These are phyloP conservation scores for Ganoderma leucocontextum DNA, from an alignment of 1,284 basidiomycete species.

Conservation along the genomic window DNA sequence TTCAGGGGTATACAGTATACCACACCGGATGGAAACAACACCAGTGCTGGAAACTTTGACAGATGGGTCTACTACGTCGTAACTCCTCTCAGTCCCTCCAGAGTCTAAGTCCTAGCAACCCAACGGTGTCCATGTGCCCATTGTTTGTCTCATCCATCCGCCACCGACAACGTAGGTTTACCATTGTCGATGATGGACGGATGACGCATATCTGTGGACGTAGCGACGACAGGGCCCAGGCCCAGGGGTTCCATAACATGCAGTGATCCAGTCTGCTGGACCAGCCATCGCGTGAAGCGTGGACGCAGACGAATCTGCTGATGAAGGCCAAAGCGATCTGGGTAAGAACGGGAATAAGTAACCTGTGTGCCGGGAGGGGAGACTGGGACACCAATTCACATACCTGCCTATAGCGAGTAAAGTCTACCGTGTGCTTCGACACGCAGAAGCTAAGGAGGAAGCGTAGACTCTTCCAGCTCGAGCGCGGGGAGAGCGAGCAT, in stretches of 20 bases:
- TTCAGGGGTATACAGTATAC: not conserved
- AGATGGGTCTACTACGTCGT: not conserved
- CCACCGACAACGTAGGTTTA: not conserved
- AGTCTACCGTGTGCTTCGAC: not conserved
- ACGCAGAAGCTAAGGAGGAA: slow-evolving; percentile 8
- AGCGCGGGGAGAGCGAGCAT: slow-evolving; percentile 20
- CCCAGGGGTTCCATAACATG: not conserved
- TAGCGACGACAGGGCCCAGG: not conserved
- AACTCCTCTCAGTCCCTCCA: not conserved
- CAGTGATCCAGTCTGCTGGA: not conserved
- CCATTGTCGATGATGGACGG: not conserved
- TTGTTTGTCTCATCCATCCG: not conserved
- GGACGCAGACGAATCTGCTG: not conserved
- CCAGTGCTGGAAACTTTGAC: not conserved
- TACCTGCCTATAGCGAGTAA: not conserved
- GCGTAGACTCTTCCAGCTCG: slow-evolving; percentile 1
- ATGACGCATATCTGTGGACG: not conserved
- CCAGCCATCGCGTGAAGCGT: not conserved
- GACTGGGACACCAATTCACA: not conserved
- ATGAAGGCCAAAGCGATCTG: not conserved
- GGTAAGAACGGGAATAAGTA: not conserved
- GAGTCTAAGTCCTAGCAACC: not conserved
- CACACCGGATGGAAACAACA: not conserved
- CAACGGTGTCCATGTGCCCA: not conserved
- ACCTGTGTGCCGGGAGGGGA: not conserved